Conservation (phyloP, 352 stramenopile genomes). For the Elongisporangium undulatum region DNA sequence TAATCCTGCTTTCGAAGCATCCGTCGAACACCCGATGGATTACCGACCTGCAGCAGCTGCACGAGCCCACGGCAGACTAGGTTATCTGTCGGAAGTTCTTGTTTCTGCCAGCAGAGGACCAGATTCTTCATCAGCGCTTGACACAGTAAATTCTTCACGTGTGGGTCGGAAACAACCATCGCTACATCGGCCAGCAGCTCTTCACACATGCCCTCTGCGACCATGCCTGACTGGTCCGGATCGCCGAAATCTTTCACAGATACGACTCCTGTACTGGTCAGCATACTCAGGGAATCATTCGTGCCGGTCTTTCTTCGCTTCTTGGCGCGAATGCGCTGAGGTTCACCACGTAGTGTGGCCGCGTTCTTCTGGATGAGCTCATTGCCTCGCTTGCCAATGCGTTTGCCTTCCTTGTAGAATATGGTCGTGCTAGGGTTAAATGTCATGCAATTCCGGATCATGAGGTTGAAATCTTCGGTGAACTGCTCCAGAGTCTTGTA, state of each 20-base stretch:
- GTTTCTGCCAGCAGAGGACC: conserved; percentile 46
- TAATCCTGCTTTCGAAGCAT: conserved; percentile 86
- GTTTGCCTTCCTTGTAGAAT: conserved; percentile 87
- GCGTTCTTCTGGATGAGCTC: conserved; percentile 76
- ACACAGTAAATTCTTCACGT: conserved; percentile 77
- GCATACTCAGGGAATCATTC: conserved; percentile 62
- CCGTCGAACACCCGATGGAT: conserved; percentile 66
- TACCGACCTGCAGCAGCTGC: conserved; percentile 81
- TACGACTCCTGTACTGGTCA: conserved; percentile 60
- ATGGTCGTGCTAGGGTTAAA: conserved; percentile 86
- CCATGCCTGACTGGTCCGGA: conserved; percentile 78
- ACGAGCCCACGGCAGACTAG: conserved; percentile 72
- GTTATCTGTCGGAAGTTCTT: conserved; percentile 80
- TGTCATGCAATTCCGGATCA: conserved; percentile 85
- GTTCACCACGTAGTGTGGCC: conserved; percentile 54
- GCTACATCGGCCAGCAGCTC: conserved; percentile 71
- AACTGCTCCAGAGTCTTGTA: conserved; percentile 84
- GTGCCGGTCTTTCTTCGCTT: conserved; percentile 68
- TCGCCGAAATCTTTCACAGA: conserved; percentile 67
- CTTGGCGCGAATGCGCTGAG: conserved; percentile 69
- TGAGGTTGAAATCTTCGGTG: conserved; percentile 75
- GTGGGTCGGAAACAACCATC: conserved; percentile 69
- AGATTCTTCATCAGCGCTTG: conserved; percentile 70
- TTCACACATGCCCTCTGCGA: conserved; percentile 77
- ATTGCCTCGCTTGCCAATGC: conserved; percentile 73